These are phyloP conservation scores for Chaetomiaceae sp. DNA, from an alignment of 2,329 filamentous ascomycete genomes.

Conservation along the genomic window DNA sequence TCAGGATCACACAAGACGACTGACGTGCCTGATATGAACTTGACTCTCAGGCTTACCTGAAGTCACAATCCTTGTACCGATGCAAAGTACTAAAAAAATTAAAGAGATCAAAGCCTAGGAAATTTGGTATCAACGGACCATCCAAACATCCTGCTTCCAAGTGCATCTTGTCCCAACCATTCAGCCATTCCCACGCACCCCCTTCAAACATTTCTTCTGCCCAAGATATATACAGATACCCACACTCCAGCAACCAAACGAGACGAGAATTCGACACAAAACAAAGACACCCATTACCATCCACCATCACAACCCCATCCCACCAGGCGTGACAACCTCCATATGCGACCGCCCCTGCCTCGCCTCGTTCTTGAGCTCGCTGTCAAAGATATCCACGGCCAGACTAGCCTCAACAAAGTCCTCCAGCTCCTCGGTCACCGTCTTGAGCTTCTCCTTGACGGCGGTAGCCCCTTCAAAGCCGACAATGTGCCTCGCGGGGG, in stretches of 20 bases:
- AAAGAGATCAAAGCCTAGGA: too few species aligned
- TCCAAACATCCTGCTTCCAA: neutral
- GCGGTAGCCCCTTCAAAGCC: conserved; percentile 80
- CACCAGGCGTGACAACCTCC: conserved; percentile 2
- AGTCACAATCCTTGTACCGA: too few species aligned
- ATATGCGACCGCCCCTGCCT: conserved; percentile 32
- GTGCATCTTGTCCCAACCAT: neutral
- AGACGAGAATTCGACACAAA: too few species aligned
- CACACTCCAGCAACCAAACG: too few species aligned
- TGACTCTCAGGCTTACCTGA: too few species aligned
- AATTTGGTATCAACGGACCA: neutral
- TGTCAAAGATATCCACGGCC: conserved; percentile 71
- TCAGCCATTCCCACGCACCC: neutral
- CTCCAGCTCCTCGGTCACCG: conserved; percentile 90
- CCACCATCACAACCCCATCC: neutral
- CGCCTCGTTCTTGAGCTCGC: conserved; percentile 49
- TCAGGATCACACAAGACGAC: too few species aligned
- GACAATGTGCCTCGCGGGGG: conserved; percentile 88
- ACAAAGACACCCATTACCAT: too few species aligned
- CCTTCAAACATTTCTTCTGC: too few species aligned
- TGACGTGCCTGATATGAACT: too few species aligned
- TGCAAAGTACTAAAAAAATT: neutral
- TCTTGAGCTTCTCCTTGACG: conserved; percentile 95
- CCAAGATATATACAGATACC: neutral
- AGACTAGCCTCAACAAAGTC: conserved; percentile 90